Evolutionary conservation across 2,329 filamentous ascomycete genomes (phyloP).

Genomic region (Grosmannia huntii): DNA sequence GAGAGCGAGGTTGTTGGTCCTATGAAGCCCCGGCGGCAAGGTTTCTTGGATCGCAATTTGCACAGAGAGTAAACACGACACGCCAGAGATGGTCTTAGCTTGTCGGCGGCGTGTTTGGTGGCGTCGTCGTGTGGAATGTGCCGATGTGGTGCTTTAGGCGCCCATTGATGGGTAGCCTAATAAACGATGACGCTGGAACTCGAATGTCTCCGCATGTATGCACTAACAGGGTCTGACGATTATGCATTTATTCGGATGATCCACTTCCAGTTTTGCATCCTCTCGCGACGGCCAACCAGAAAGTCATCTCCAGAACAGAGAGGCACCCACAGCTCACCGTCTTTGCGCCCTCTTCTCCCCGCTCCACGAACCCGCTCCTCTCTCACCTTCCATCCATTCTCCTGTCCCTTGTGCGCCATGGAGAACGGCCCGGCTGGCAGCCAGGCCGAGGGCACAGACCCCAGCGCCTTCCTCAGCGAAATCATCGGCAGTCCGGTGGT

Average conservation of each 20-base stretch:
- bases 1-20: too few species aligned
- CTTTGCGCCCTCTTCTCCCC: neutral
- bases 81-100: too few species aligned
- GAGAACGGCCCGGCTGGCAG: slow-evolving; percentile 53
- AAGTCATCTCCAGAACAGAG: neutral
- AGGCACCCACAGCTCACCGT: neutral
- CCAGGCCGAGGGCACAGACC: slow-evolving; percentile 71
- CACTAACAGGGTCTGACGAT: neutral
- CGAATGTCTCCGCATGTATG: neutral
- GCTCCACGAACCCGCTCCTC: neutral
- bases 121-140: neutral
- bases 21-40: too few species aligned
- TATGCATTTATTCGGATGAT: neutral
- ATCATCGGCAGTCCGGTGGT: slow-evolving; percentile 91
- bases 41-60: too few species aligned
- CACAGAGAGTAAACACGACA: too few species aligned
- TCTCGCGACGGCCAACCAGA: neutral
- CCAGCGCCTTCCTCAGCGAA: slow-evolving; percentile 82
- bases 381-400: neutral
- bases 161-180: neutral
- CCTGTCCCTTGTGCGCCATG: slow-evolving; percentile 32
- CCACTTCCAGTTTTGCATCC: neutral
- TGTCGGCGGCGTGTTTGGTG: neutral
- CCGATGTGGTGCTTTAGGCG: neutral
- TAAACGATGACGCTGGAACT: neutral